phyloP scores from a whole-genome alignment of 805 yeast genomes.

The Nakazawaea sp. region DNA sequence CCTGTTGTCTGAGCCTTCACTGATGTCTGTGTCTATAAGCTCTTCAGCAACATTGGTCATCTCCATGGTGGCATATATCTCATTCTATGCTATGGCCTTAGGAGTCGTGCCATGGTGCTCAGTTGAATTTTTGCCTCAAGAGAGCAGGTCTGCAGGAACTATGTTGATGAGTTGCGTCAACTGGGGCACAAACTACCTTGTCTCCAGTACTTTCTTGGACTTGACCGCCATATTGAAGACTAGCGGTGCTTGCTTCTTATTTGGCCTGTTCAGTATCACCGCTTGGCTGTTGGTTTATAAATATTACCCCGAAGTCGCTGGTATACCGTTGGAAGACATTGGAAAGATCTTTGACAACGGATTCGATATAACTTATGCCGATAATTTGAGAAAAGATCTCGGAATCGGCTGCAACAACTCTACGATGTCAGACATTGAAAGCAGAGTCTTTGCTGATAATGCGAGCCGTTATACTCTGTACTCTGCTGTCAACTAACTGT shows the following conservation, averaged over 20 bases:
- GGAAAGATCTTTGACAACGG: slow-evolving; percentile 32
- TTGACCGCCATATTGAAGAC: slow-evolving; percentile 22
- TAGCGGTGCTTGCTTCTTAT: slow-evolving; percentile 26
- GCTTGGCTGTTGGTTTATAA: slow-evolving; percentile 32
- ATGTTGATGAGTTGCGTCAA: slow-evolving; percentile 34
- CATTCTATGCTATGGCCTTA: slow-evolving; percentile 34
- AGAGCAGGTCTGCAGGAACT: slow-evolving; percentile 34
- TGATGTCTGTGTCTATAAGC: background rate
- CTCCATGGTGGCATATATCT: slow-evolving; percentile 29
- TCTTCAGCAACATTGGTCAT: slow-evolving; percentile 17
- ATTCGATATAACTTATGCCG: slow-evolving; percentile 18
- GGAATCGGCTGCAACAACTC: slow-evolving; percentile 11
- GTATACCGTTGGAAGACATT: slow-evolving; percentile 35
- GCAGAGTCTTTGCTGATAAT: slow-evolving; percentile 1
- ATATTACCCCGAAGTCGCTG: slow-evolving; percentile 39
- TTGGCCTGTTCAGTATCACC: slow-evolving; percentile 23
- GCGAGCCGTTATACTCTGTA: background rate
- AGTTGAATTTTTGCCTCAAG: slow-evolving; percentile 36
- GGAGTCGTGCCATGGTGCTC: slow-evolving; percentile 40
- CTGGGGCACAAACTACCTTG: slow-evolving; percentile 31
- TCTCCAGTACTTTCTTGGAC: slow-evolving; percentile 29
- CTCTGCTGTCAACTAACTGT: slow-evolving; percentile 4
- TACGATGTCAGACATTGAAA: slow-evolving; percentile 2
- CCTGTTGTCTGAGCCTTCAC: background rate
- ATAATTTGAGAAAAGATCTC: slow-evolving; percentile 10